Evolutionary conservation across 768 basidiomycete species (phyloP).

Genomic region (Gymnopilus dilepis): DNA sequence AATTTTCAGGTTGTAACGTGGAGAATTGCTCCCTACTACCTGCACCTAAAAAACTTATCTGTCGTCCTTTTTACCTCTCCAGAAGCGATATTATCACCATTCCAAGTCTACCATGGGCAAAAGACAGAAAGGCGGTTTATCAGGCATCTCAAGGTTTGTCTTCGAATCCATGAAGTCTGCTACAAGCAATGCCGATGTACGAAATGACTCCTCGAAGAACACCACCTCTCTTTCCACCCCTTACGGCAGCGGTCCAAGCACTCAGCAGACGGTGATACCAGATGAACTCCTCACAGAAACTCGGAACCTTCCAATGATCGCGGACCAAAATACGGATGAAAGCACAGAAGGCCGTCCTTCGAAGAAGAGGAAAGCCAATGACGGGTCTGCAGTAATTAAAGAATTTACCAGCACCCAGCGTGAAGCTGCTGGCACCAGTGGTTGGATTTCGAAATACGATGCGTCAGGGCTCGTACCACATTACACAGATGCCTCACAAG

Average conservation of each 20-base stretch:
- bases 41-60: no score
- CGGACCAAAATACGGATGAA: conserved; percentile 1
- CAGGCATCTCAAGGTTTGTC: conserved; percentile 50
- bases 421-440: conserved; percentile 16
- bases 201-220: conserved; percentile 5
- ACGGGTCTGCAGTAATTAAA: conserved; percentile 19
- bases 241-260: background rate
- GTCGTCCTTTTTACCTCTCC: background rate
- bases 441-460: conserved; percentile 56
- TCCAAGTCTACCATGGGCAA: conserved; percentile 27
- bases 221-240: background rate
- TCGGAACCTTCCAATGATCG: background rate
- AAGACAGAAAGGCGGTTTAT: conserved; percentile 48
- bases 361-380: conserved; percentile 42
- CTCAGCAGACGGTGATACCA: background rate
- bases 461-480: conserved; percentile 76
- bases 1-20: no score
- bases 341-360: conserved; percentile 28
- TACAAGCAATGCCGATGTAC: conserved; percentile 10
- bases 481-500: conserved; percentile 66
- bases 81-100: no score
- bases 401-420: conserved; percentile 22
- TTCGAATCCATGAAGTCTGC: conserved; percentile 40
- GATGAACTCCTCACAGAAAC: background rate
- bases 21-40: no score